These are phyloP conservation scores for Mycena filopes DNA, from an alignment of 768 basidiomycete species.

Conservation along the genomic window DNA sequence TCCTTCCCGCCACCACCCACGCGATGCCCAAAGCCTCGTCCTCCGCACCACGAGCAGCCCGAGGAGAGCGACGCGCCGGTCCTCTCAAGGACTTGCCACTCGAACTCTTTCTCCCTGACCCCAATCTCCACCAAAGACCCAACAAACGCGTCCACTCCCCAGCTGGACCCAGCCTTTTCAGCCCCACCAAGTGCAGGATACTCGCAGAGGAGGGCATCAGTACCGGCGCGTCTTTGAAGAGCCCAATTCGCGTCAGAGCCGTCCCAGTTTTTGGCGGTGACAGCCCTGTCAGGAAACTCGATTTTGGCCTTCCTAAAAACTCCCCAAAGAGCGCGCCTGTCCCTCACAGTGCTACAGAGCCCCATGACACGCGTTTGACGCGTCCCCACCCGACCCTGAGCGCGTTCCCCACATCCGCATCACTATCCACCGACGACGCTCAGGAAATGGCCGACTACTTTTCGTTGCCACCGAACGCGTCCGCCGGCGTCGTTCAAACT, in stretches of 20 bases:
- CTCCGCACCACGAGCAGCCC: conserved; percentile 38
- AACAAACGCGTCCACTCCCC: conserved; percentile 76
- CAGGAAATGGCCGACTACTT: conserved; percentile 38
- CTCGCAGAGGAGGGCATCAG: conserved; percentile 64
- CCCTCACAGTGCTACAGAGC: conserved; percentile 19
- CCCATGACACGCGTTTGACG: conserved; percentile 31
- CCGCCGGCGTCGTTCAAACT: conserved; percentile 31
- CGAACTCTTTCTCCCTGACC: conserved; percentile 56
- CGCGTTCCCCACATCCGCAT: conserved; percentile 18
- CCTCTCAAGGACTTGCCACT: conserved; percentile 73
- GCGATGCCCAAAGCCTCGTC: conserved; percentile 30
- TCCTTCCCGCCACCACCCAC: conserved; percentile 3
- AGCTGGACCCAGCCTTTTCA: conserved; percentile 56
- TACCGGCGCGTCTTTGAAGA: conserved; percentile 51
- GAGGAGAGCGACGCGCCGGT: conserved; percentile 57
- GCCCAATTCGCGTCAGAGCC: conserved; percentile 53
- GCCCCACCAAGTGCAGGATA: conserved; percentile 77
- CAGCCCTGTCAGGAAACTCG: conserved; percentile 63
- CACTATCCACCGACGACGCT: conserved; percentile 22
- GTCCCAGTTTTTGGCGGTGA: conserved; percentile 51
- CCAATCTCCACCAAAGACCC: conserved; percentile 46
- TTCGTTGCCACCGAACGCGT: conserved; percentile 31
- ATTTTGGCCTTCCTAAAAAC: conserved; percentile 58
- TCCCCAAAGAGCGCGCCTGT: conserved; percentile 27
- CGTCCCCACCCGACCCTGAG: conserved; percentile 27